Conservation (phyloP, 2,329 filamentous ascomycete genomes). For the Fusarium dlaminii region DNA sequence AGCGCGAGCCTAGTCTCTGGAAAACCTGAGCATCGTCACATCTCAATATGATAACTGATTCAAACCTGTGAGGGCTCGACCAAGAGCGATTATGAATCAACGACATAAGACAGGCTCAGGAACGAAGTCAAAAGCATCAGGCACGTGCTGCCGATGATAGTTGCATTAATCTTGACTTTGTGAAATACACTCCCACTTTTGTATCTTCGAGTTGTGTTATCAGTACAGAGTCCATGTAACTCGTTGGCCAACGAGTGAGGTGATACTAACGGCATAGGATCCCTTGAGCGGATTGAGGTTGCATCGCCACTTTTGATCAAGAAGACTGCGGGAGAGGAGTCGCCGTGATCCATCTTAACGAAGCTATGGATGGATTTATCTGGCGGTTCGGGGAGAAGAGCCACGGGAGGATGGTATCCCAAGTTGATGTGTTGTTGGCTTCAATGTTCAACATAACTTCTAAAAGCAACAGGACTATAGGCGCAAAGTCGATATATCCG, state of each 20-base stretch:
- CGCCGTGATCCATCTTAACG: too few species aligned
- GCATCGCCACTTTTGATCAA: too few species aligned
- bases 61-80: neutral
- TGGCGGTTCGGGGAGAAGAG: neutral
- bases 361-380: accelerated
- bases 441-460: accelerated
- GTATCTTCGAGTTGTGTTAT: neutral
- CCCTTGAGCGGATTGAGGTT: accelerated
- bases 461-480: too few species aligned
- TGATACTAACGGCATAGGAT: neutral
- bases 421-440: neutral
- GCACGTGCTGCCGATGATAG: neutral
- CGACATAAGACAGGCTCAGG: neutral
- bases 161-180: too few species aligned
- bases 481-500: too few species aligned
- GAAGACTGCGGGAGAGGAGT: too few species aligned
- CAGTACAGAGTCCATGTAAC: neutral
- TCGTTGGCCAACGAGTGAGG: neutral
- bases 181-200: too few species aligned
- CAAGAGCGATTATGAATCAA: neutral
- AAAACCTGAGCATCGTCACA: neutral
- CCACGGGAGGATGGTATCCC: neutral
- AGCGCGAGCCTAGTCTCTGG: neutral
- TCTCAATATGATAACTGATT: neutral
- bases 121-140: neutral